Percentiles rank a stretch among this genome's conserved stretches.
Evolutionary conservation across 176 grass and related monocot species (phyloP).

Genomic region (Carex parvula): DNA sequence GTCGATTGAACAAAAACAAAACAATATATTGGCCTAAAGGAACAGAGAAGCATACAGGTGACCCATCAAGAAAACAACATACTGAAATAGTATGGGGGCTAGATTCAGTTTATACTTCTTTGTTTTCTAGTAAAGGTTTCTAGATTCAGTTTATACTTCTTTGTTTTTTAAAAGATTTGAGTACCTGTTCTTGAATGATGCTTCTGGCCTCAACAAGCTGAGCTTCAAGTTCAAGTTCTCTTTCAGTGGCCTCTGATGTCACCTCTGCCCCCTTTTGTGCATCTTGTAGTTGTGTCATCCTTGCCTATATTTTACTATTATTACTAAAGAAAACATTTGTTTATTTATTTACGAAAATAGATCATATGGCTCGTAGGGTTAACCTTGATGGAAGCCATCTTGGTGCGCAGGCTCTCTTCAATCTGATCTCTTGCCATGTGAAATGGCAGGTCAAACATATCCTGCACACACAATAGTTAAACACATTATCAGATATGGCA

Average conservation of each 20-base stretch:
- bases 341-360: constrained; percentile 22
- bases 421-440: constrained; percentile 99
- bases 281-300: constrained; percentile 97
- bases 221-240: constrained; percentile 99
- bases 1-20: background rate
- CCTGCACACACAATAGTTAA: constrained; percentile 40
- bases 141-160: background rate
- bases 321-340: constrained; percentile 4
- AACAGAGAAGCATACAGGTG: background rate
- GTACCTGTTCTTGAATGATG: constrained; percentile 97
- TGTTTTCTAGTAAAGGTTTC: background rate
- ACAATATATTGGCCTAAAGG: background rate
- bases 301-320: constrained; percentile 34
- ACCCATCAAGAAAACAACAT: background rate
- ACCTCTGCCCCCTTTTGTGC: constrained; percentile 98
- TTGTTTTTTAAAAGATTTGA: background rate
- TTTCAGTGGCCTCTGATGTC: constrained; percentile 86
- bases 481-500: background rate
- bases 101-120: background rate
- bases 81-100: background rate
- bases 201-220: constrained; percentile 99
- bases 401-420: constrained; percentile 96
- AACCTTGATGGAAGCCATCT: constrained; percentile 99
- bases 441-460: constrained; percentile 96
- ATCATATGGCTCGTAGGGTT: background rate